Base-by-base conservation (phyloP, 441 rosid genomes). In the Sinapis alba region DNA sequence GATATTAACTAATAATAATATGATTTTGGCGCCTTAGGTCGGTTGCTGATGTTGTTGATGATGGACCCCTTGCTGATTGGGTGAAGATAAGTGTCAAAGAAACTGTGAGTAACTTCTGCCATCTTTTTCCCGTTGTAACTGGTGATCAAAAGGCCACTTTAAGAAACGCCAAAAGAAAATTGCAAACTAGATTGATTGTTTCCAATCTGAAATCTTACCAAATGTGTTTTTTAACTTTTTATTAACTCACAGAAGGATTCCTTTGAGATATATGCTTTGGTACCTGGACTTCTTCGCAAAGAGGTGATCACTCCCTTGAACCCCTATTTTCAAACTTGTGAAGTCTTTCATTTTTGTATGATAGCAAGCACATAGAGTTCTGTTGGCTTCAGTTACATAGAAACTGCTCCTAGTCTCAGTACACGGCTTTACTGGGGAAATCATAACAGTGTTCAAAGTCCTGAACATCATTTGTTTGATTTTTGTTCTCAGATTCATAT, bases 61-160 rank as follows among this genome's bases (percentile, higher is more conserved):
- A 83, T 81, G 97, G 94, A 74, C 85, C 90, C 30, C 85, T 90
- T 84, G 93, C 96, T 72, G 94, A 90, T 68, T 93, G 98, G 98
- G 98, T 93, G 90, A 93, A 93, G 90, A 83, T 93, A 77, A 93
- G 73, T 75, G 96, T 90, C 73, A 84, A 82, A 62, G 96, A 91
- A 82, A 79, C 80, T 15, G 97, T 91, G 81, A 72, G 89, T 65
- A 41, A 61, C 77, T 64, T 75, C 59, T 65, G 69, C 54, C 60
- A 72, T 66, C 36, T 26, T 41, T 41, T 36, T 7, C 58, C 47
- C 3, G 18, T 66, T 78, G 67, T 24, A 36, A 60, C 6, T 24
- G 4, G 59, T 27, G 63, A 63, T 63, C 41, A 23, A 59, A 58
- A 51, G n/a, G 27, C 68, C 15, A 5, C 62, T 60, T 41, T 13